These are phyloP conservation scores for Termitomyces eurrhizus DNA, from an alignment of 768 basidiomycete species.

Conservation along the genomic window DNA sequence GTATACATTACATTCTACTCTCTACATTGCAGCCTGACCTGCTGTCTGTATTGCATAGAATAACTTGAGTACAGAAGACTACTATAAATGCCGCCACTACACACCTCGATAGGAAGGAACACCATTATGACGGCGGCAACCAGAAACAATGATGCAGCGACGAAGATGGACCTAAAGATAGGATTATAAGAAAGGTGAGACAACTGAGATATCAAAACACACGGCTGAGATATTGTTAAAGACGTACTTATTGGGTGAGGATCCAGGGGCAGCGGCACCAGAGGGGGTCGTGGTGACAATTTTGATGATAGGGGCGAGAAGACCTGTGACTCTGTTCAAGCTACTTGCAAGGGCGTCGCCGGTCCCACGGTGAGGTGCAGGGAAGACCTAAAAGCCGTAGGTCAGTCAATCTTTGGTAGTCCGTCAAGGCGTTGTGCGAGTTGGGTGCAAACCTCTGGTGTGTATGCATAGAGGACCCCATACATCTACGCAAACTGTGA, in stretches of 20 bases:
- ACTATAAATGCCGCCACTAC: not conserved
- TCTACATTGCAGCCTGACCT: slow-evolving; percentile 9
- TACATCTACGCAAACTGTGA: slow-evolving; percentile 17
- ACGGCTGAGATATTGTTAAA: slow-evolving; percentile 10
- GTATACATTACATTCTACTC: not conserved
- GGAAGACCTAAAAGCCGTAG: slow-evolving; percentile 34
- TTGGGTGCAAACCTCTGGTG: slow-evolving; percentile 40
- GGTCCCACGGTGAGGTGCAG: slow-evolving; percentile 52
- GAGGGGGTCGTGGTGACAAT: slow-evolving; percentile 29
- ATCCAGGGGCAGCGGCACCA: not conserved
- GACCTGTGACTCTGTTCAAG: slow-evolving; percentile 45
- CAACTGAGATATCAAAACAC: too few species aligned
- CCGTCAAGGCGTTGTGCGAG: not conserved
- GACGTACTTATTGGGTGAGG: slow-evolving; percentile 40
- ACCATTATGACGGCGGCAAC: slow-evolving; percentile 35
- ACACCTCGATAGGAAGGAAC: slow-evolving; percentile 29
- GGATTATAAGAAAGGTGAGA: too few species aligned
- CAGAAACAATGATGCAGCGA: slow-evolving; percentile 43
- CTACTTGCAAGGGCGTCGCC: slow-evolving; percentile 46
- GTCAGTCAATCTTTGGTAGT: not conserved
- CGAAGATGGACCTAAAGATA: slow-evolving; percentile 40
- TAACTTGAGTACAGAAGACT: not conserved
- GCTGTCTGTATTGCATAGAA: slow-evolving; percentile 1
- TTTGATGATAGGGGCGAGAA: slow-evolving; percentile 46
- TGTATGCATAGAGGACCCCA: slow-evolving; percentile 40